Evolutionary conservation across 768 basidiomycete species (phyloP), one percentile per base, ranked within the genome.

Genomic region (Leccinum truebloodii): DNA sequence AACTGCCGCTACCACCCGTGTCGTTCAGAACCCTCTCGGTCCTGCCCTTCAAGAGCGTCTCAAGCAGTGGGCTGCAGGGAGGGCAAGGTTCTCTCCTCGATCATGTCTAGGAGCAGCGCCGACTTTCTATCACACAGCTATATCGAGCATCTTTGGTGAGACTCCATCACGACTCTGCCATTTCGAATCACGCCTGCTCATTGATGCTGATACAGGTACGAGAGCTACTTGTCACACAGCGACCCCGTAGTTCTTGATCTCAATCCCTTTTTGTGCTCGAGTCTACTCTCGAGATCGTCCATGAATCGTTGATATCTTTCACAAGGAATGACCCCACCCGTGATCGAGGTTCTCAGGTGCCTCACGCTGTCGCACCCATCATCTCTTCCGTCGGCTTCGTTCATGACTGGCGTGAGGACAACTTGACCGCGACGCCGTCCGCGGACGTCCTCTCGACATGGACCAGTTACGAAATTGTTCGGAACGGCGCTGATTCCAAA

Each of bases 251-350:
- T 98, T 2, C 83, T 99, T 58, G 89, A 90, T 41, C 81, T 98
- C 67, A 99, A 98, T 69, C 96, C 96, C 0, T 95, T 82, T 98
- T 99, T 72, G 92, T 98, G 6, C 86, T 98, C 64, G 94, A 97
- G 94, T 24, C 24, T 20, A 37, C 56, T 35, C 4, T 26, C 26
- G 16, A 0, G 12, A 28, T 30, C n/a, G 7, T 52, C 28, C 12
- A 3, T 26, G 18, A 10, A 18, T 54, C 13, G 4, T 18, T 55
- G 22, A 55, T 51, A 1, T 49, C 46, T 24, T 52, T 52, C 51
- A 8, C 4, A 70, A 96, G 93, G 75, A 90, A 97, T 70, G 94
- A 96, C 73, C 95, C 94, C 0, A 94, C 90, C 0, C 94, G 95
- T 0, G 84, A 90, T 65, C 85, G 90, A 37, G 88, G 92, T 37